Percentiles rank a stretch among this genome's conserved stretches.
Evolutionary conservation across 2,329 filamentous ascomycete species (phyloP).

Genomic region (Drechslera avenae): DNA sequence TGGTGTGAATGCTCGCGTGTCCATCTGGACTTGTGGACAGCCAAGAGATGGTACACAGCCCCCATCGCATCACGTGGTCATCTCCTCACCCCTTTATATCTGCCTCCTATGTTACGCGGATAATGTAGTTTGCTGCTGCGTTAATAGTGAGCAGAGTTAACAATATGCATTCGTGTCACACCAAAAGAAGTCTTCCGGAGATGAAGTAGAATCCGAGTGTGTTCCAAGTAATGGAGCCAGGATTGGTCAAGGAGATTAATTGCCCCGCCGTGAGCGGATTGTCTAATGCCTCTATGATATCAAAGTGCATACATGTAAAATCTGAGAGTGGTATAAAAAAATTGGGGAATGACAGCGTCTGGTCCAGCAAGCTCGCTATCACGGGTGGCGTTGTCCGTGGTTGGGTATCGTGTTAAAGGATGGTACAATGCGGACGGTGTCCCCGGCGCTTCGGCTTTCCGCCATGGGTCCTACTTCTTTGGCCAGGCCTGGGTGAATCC

Average conservation of each 20-base stretch:
- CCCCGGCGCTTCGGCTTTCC: conserved; percentile 16
- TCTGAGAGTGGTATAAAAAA: conserved; percentile 9
- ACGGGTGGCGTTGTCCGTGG: conserved; percentile 19
- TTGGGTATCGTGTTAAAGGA: conserved; percentile 36
- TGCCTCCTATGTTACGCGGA: too few species aligned
- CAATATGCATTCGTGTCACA: too few species aligned
- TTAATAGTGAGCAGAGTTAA: too few species aligned
- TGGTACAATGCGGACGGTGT: conserved; percentile 34
- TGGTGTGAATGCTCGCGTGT: too few species aligned
- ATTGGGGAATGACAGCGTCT: conserved; percentile 19
- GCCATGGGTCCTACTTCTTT: conserved; percentile 13
- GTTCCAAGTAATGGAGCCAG: neutral
- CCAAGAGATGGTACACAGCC: too few species aligned
- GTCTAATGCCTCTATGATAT: conserved; percentile 30
- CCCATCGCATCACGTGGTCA: too few species aligned
- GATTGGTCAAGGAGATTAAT: conserved; percentile 17
- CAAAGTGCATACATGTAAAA: conserved; percentile 11
- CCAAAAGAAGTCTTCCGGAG: neutral
- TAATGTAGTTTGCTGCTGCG: too few species aligned
- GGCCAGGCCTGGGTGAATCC: conserved; percentile 18
- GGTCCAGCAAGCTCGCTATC: conserved; percentile 32
- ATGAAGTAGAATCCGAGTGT: neutral
- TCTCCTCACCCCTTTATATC: too few species aligned
- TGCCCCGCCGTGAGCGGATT: conserved; percentile 25
- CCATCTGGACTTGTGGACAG: too few species aligned